Evolutionary conservation across 2,329 filamentous ascomycete species (phyloP), one percentile per base, ranked within the genome.

Genomic region (Simplicillium aogashimaense): DNA sequence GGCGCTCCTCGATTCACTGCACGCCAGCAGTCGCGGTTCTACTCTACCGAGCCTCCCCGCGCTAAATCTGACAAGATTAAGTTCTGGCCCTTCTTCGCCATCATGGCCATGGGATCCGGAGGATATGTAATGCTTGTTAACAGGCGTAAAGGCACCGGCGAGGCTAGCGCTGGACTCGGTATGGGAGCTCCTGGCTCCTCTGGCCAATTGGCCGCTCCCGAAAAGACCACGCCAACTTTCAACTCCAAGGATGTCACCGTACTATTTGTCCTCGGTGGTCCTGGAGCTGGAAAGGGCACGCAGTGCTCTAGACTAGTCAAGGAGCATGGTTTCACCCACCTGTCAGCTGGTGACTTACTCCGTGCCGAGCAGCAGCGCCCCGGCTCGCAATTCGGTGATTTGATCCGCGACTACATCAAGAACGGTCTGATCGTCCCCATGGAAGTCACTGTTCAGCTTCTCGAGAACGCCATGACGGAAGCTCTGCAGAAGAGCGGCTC

Each of bases 401-500:
- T 97, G 66, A 98, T 98, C 74, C 83, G 83, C 60, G 76, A 83
- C 52, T 89, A 92, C 69, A 98, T 98, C 72, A 86, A 83, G 57
- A 83, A 98, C 59, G 92, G 92, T 44, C 80, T 80, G 52, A 98
- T 98, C 61, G 92, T 98, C 47, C 92, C 92, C n/a, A 94, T 95
- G 86, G 90, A 97, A 63, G 88, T 97, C 38, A 98, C 92, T 5
- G 83, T 98, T 44, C 83, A 89, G 54, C 68, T 98, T 29, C 76
- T 98, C 34, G 89, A 95, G 66, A 94, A 95, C 63, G 87, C 89
- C 43, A 97, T 98, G 86, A 73, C 72, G 42, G 78, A 74, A 8
- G 72, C 76, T 11, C 76, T 95, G 39, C 56, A 70, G 41, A 64
- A 70, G 42, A 62, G 67, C 11, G 53, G 56, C 38, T 52, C 47